phyloP scores from a whole-genome alignment of 352 stramenopile species.

The Phytophthora agathidicida region DNA sequence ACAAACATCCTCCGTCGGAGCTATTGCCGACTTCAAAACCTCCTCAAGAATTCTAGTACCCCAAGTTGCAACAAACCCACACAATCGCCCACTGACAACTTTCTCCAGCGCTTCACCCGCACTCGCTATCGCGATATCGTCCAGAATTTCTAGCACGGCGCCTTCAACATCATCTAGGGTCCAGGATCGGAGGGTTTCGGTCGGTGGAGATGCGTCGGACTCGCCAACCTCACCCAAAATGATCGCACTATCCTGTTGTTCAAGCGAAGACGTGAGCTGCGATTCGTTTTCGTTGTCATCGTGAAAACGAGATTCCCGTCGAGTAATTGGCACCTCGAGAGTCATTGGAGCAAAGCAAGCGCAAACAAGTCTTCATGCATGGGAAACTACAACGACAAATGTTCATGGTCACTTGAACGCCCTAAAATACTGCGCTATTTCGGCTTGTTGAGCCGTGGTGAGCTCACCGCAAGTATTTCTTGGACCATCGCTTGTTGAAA shows the following conservation, averaged over 20 bases:
- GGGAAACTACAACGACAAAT: background rate
- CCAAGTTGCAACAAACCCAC: slow-evolving; percentile 30
- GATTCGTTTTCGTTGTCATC: slow-evolving; percentile 9
- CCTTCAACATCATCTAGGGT: slow-evolving; percentile 38
- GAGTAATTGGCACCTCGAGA: slow-evolving; percentile 9
- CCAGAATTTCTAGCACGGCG: slow-evolving; percentile 24
- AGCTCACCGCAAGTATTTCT: slow-evolving; percentile 34
- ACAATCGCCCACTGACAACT: slow-evolving; percentile 34
- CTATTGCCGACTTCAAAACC: slow-evolving; percentile 20
- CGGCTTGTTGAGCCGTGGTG: slow-evolving; percentile 19
- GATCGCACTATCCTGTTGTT: background rate
- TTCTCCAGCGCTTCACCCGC: slow-evolving; percentile 26
- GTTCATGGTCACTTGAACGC: background rate
- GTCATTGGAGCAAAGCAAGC: too few species aligned
- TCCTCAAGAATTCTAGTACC: slow-evolving; percentile 30
- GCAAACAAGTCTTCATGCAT: slow-evolving; percentile 1
- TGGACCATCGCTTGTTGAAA: slow-evolving; percentile 62
- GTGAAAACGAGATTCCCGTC: background rate
- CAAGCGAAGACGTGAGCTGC: background rate
- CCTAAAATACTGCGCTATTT: slow-evolving; percentile 33
- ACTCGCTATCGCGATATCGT: slow-evolving; percentile 27
- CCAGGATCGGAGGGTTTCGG: slow-evolving; percentile 1
- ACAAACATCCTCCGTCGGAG: slow-evolving; percentile 16
- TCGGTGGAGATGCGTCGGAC: background rate
- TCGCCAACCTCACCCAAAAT: background rate